Conservation (phyloP, 768 basidiomycete genomes). For the Leccinum broughii region DNA sequence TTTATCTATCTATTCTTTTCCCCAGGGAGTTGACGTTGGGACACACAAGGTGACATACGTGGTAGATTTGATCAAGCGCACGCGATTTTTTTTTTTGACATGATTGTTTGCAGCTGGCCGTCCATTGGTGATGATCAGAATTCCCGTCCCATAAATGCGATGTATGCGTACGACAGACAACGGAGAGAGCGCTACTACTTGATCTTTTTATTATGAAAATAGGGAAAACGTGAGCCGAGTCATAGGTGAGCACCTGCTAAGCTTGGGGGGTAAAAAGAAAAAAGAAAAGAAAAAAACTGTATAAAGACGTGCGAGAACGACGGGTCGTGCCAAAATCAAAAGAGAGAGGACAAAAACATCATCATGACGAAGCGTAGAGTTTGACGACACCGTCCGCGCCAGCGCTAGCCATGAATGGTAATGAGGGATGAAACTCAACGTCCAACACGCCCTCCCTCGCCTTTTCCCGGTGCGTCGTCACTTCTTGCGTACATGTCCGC, state of each 20-base stretch:
- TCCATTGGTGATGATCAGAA: neutral
- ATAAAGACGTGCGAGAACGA: slow-evolving; percentile 2
- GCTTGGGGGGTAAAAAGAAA: neutral
- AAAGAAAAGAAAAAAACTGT: neutral
- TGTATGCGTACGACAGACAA: slow-evolving; percentile 16
- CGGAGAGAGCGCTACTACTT: slow-evolving; percentile 13
- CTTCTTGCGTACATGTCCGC: slow-evolving; percentile 84
- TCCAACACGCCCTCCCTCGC: slow-evolving; percentile 88
- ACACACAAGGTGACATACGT: neutral
- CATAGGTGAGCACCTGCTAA: slow-evolving; percentile 8
- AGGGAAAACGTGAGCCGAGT: slow-evolving; percentile 8
- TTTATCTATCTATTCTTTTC: neutral
- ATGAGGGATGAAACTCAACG: slow-evolving; percentile 78
- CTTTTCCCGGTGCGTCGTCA: slow-evolving; percentile 86
- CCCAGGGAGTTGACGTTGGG: neutral
- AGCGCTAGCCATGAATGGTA: slow-evolving; percentile 88
- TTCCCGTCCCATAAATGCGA: neutral
- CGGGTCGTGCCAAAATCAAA: neutral
- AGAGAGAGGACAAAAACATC: neutral
- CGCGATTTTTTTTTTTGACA: neutral
- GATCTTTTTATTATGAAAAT: neutral
- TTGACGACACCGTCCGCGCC: slow-evolving; percentile 96
- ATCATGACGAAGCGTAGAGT: slow-evolving; percentile 86
- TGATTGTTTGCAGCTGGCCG: neutral
- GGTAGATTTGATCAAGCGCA: neutral